Evolutionary conservation across 148 eudicot genomes (phyloP).

Genomic region (Suaeda aralocaspica): DNA sequence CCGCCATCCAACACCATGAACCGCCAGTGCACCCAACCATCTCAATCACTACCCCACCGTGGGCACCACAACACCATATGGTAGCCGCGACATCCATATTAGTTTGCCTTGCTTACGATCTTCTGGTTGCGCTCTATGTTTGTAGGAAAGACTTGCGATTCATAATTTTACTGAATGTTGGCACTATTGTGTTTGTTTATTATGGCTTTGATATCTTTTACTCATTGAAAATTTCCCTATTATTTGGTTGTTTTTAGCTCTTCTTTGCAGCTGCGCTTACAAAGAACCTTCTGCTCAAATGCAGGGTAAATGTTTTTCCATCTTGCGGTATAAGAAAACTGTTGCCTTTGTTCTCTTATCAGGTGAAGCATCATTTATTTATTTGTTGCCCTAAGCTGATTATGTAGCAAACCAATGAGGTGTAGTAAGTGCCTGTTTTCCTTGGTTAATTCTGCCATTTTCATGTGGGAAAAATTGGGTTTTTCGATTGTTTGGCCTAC

Average conservation of each 20-base stretch:
- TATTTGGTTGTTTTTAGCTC: conserved; percentile 15
- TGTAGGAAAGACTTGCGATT: background rate
- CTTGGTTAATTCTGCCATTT: background rate
- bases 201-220: background rate
- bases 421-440: background rate
- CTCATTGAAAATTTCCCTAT: background rate
- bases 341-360: background rate
- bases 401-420: background rate
- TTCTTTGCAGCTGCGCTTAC: conserved; percentile 41
- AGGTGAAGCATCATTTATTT: background rate
- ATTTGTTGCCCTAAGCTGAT: background rate
- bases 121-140: background rate
- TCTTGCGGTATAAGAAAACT: background rate
- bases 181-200: background rate
- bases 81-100: no score
- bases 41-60: no score
- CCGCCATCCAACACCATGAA: no score
- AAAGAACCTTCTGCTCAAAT: conserved; percentile 49
- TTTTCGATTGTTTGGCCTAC: background rate
- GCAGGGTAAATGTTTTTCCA: conserved; percentile 40
- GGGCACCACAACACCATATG: no score
- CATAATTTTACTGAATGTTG: background rate
- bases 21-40: no score
- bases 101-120: background rate
- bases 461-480: background rate